Percentiles rank a stretch among this genome's conserved stretches.
Evolutionary conservation across 257 asterid genomes (phyloP).

Genomic region (Nicotiana obtusifolia): DNA sequence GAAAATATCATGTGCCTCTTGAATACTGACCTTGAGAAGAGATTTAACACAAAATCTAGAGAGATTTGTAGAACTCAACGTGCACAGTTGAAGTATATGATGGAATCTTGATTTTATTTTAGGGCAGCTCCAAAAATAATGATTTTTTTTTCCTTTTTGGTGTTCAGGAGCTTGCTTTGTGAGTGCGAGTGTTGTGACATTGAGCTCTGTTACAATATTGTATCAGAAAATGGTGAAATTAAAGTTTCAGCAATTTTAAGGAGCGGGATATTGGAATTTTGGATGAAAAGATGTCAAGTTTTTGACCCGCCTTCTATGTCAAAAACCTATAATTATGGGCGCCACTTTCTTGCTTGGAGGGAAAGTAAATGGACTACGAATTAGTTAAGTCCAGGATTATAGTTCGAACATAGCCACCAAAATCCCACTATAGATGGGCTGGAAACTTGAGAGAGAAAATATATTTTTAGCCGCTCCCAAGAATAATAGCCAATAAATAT

Average conservation of each 20-base stretch:
- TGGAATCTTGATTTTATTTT: neutral
- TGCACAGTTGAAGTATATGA: neutral
- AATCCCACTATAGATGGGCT: conserved; percentile 1
- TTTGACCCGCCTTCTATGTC: conserved; percentile 1
- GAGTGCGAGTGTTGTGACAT: neutral
- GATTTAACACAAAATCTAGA: neutral
- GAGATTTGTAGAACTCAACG: neutral
- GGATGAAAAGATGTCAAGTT: neutral
- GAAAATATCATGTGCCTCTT: neutral
- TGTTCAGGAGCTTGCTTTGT: neutral
- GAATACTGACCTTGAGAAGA: neutral
- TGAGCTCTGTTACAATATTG: neutral
- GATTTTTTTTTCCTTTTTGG: neutral
- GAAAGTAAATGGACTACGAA: neutral
- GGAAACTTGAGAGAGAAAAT: neutral
- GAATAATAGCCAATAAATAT: too few relatives aligned
- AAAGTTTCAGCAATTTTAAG: neutral
- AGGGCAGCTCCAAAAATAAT: neutral
- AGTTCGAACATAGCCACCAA: too few relatives aligned
- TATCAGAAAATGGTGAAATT: neutral
- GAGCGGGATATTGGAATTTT: conserved; percentile 9
- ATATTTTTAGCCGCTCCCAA: too few relatives aligned
- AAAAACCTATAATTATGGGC: neutral
- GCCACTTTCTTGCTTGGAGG: neutral
- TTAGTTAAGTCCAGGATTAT: neutral